Evolutionary conservation across 202 grass and related monocot species (phyloP).

Genomic region (Hordeum pubiflorum): DNA sequence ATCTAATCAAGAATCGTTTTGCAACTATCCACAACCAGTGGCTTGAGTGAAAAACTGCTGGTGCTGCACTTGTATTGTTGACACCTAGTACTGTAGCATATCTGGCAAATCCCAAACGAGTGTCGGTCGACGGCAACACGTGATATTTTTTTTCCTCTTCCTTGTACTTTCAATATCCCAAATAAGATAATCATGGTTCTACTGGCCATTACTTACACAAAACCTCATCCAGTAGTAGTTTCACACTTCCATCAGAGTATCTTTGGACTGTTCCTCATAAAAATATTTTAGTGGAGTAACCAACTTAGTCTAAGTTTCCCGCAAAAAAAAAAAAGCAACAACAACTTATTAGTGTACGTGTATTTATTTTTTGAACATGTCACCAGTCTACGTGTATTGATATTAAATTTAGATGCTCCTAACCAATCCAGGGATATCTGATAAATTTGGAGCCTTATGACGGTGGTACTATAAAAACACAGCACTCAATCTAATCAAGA

Average conservation of each 20-base stretch:
- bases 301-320: background rate
- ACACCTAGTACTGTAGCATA: background rate
- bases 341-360: no score
- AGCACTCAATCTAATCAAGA: slow-evolving; percentile 22
- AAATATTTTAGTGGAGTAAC: background rate
- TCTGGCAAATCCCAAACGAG: slow-evolving; percentile 1
- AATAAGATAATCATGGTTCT: slow-evolving; percentile 41
- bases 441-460: slow-evolving; percentile 6
- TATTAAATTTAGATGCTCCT: background rate
- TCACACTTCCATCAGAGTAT: background rate
- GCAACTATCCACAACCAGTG: slow-evolving; percentile 36
- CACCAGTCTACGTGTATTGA: background rate
- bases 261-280: background rate
- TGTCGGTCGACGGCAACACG: background rate
- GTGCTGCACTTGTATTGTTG: background rate
- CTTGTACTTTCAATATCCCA: slow-evolving; percentile 19
- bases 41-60: slow-evolving; percentile 25
- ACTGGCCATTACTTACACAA: background rate
- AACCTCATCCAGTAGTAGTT: background rate
- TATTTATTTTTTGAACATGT: no score
- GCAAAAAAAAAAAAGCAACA: no score
- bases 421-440: background rate
- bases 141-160: background rate
- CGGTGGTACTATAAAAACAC: background rate
- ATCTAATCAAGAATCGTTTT: slow-evolving; percentile 29